These are phyloP conservation scores for Piloderma croceum DNA, from an alignment of 768 basidiomycete genomes.

Conservation along the genomic window DNA sequence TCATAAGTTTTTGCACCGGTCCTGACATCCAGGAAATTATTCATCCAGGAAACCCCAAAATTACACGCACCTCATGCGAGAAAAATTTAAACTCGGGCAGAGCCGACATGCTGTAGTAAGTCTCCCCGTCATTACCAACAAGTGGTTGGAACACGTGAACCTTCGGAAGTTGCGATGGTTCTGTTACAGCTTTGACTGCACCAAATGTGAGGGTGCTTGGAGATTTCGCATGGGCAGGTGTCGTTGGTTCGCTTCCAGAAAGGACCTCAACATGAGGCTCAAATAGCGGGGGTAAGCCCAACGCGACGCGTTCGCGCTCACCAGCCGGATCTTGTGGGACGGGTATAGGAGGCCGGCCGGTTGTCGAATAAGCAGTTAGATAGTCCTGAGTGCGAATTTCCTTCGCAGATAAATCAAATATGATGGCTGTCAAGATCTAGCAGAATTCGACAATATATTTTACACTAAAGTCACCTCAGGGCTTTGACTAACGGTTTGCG, in stretches of 20 bases:
- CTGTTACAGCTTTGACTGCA: conserved; percentile 12
- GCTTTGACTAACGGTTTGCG: too few species aligned
- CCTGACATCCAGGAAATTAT: too few species aligned
- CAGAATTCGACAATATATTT: too few species aligned
- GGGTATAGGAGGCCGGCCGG: conserved; percentile 43
- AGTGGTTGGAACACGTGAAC: conserved; percentile 17
- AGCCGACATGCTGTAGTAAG: conserved; percentile 34
- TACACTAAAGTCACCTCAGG: too few species aligned
- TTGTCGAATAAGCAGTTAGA: conserved; percentile 39
- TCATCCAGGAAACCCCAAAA: conserved; percentile 1
- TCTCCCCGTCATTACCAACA: conserved; percentile 22
- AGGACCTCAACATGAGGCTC: conserved; percentile 16
- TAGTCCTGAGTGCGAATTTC: conserved; percentile 56
- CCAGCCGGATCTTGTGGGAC: conserved; percentile 43
- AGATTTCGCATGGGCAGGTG: conserved; percentile 13
- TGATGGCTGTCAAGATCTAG: too few species aligned
- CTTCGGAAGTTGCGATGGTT: conserved; percentile 16
- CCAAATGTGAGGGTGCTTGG: too few species aligned
- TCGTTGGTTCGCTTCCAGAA: conserved; percentile 2
- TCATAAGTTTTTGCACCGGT: too few species aligned
- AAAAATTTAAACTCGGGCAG: conserved; percentile 32
- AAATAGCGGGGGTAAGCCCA: conserved; percentile 49
- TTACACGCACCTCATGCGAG: conserved; percentile 37
- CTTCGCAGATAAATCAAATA: too few species aligned
- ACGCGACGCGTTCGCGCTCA: conserved; percentile 35